Evolutionary conservation across 192 early-diverging fungal species (phyloP).

Genomic region (Gaertneriomyces sp.): DNA sequence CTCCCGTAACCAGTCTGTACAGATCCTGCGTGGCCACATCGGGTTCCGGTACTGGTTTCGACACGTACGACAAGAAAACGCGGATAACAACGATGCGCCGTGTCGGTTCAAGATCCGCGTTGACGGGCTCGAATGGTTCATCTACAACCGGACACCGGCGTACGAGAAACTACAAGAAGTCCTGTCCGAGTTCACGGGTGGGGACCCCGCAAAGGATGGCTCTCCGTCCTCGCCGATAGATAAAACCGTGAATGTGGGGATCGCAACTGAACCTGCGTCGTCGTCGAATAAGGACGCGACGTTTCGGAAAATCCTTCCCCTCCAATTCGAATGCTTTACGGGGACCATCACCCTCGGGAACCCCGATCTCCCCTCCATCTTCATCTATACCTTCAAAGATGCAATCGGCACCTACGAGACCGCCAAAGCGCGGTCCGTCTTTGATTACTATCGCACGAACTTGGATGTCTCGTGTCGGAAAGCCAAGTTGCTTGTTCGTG

Average conservation of each 20-base stretch:
- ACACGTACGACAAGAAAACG: constrained; percentile 44
- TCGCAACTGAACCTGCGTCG: background rate
- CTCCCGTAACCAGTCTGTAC: constrained; percentile 66
- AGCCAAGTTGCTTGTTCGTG: constrained; percentile 50
- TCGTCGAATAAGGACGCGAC: constrained; percentile 30
- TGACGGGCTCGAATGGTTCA: constrained; percentile 76
- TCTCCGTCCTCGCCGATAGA: background rate
- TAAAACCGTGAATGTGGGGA: background rate
- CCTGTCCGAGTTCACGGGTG: background rate
- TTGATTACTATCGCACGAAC: constrained; percentile 59
- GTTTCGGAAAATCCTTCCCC: constrained; percentile 60
- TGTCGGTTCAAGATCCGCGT: constrained; percentile 64
- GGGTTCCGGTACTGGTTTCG: constrained; percentile 71
- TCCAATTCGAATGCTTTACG: constrained; percentile 59
- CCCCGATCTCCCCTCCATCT: constrained; percentile 56
- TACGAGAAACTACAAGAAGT: constrained; percentile 54
- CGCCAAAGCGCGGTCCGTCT: constrained; percentile 43
- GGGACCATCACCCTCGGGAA: constrained; percentile 73
- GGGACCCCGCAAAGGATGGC: background rate
- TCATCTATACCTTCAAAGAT: constrained; percentile 57
- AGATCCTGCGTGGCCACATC: constrained; percentile 68
- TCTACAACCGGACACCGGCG: constrained; percentile 72
- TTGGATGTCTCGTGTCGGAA: constrained; percentile 50
- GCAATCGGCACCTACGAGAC: constrained; percentile 54
- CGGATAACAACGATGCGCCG: constrained; percentile 8